Conservation (phyloP, 805 yeast species). For the Isabelozyma pseudorhagii region DNA sequence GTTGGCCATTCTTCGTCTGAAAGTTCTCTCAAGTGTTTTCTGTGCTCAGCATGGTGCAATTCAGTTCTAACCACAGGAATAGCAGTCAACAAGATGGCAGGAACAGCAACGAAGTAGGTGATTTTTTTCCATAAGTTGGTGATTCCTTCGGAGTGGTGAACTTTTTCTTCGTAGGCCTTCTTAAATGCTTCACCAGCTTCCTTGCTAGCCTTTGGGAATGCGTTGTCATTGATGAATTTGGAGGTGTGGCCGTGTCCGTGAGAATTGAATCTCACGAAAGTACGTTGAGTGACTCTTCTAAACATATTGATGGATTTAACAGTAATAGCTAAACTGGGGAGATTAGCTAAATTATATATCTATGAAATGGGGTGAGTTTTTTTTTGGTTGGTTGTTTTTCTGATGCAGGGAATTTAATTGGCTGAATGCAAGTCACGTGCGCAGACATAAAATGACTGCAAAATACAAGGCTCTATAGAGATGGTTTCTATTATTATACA, state of each 20-base stretch:
- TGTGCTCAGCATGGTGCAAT: slow-evolving; percentile 86
- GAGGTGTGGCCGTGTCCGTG: slow-evolving; percentile 42
- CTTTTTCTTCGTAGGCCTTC: slow-evolving; percentile 58
- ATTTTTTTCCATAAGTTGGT: slow-evolving; percentile 83
- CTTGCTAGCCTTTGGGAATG: slow-evolving; percentile 41
- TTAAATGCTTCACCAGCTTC: slow-evolving; percentile 72
- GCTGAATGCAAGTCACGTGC: slow-evolving; percentile 1
- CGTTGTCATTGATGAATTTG: slow-evolving; percentile 37
- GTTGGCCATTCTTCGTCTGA: slow-evolving; percentile 91
- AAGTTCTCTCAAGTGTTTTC: slow-evolving; percentile 68
- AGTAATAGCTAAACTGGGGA: slow-evolving; percentile 25
- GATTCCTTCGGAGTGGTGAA: slow-evolving; percentile 77
- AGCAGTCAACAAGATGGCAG: slow-evolving; percentile 74
- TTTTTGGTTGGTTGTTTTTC: slow-evolving; percentile 1
- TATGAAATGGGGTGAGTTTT: slow-evolving; percentile 16
- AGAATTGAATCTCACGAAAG: slow-evolving; percentile 37
- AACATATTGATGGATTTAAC: slow-evolving; percentile 23
- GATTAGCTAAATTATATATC: not conserved
- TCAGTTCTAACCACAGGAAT: slow-evolving; percentile 81
- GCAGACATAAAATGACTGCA: not conserved
- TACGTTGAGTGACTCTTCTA: slow-evolving; percentile 32
- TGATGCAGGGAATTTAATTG: not conserved
- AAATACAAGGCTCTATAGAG: not conserved
- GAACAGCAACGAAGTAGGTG: slow-evolving; percentile 75
- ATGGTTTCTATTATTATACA: too few relatives aligned